A percentile compares a stretch with the other conserved stretches of the same genome.
Conservation (phyloP, 306 rosid genomes). For the Cucumis cinereus region DNA sequence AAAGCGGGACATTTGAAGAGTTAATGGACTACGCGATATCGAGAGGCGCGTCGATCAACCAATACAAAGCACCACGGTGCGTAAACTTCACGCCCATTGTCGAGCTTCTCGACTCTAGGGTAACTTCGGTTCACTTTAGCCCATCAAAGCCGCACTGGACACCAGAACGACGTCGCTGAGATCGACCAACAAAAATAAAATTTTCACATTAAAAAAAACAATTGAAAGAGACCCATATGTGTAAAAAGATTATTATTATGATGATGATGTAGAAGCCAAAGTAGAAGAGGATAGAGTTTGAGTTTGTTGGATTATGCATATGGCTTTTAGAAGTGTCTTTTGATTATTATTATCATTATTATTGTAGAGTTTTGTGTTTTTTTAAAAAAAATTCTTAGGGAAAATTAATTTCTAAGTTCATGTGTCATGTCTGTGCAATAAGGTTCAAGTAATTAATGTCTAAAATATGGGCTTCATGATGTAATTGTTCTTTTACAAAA, state of each 20-base stretch:
- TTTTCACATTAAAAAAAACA: not conserved
- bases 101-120: constrained; percentile 74
- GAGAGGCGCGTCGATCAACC: constrained; percentile 83
- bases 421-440: constrained; percentile 26
- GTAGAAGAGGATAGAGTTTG: constrained; percentile 3
- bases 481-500: constrained; percentile 14
- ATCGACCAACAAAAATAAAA: not conserved
- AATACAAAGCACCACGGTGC: constrained; percentile 88
- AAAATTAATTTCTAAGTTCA: not conserved
- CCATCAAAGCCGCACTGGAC: constrained; percentile 72
- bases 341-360: too few relatives aligned
- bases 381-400: not conserved
- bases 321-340: constrained; percentile 19
- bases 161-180: constrained; percentile 50
- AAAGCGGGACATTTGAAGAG: constrained; percentile 84
- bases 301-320: constrained; percentile 17
- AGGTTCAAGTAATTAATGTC: constrained; percentile 16
- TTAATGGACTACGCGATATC: constrained; percentile 92
- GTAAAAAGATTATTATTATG: not conserved
- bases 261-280: not conserved
- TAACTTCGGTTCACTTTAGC: constrained; percentile 65
- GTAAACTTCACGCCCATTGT: constrained; percentile 71
- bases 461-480: constrained; percentile 12
- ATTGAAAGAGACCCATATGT: constrained; percentile 4
- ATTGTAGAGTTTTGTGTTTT: not conserved